Evolutionary conservation across 768 basidiomycete species (phyloP).

Genomic region (Boletus reticulatus): DNA sequence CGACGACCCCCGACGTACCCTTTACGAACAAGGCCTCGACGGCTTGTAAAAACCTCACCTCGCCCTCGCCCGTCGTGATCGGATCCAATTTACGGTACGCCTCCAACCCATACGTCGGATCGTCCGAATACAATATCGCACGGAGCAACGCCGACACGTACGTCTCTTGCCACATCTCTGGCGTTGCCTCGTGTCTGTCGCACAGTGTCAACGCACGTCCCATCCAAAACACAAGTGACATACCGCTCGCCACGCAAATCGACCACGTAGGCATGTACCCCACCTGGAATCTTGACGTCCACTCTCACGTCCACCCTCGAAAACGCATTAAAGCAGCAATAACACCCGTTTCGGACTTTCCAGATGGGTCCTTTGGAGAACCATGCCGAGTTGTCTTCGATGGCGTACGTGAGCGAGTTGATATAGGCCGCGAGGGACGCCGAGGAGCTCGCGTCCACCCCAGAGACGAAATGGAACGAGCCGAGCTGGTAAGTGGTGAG

Average conservation of each 20-base stretch:
- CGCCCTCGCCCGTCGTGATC: slow-evolving; percentile 84
- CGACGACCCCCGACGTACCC: slow-evolving; percentile 40
- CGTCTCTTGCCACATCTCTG: slow-evolving; percentile 96
- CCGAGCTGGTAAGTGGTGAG: slow-evolving; percentile 55
- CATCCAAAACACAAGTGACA: slow-evolving; percentile 22
- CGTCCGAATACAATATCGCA: slow-evolving; percentile 93
- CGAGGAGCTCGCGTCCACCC: slow-evolving; percentile 98
- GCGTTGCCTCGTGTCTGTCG: slow-evolving; percentile 75
- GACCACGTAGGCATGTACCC: slow-evolving; percentile 90
- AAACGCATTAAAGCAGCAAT: slow-evolving; percentile 98
- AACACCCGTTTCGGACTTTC: slow-evolving; percentile 93
- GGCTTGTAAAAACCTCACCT: slow-evolving; percentile 86
- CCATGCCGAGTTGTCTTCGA: slow-evolving; percentile 92
- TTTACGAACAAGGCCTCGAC: slow-evolving; percentile 88
- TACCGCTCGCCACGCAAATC: slow-evolving; percentile 94
- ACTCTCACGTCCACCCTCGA: slow-evolving; percentile 95
- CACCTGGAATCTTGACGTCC: slow-evolving; percentile 98
- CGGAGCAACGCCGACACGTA: slow-evolving; percentile 92
- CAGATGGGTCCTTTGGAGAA: slow-evolving; percentile 81
- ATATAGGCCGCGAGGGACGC: slow-evolving; percentile 97
- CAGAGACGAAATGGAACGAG: slow-evolving; percentile 97
- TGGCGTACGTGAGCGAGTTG: slow-evolving; percentile 94
- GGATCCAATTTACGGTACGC: slow-evolving; percentile 96
- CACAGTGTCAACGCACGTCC: background rate
- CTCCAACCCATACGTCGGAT: slow-evolving; percentile 86